Conservation (phyloP, 2,329 filamentous ascomycete species). For the Fusarium sp. region DNA sequence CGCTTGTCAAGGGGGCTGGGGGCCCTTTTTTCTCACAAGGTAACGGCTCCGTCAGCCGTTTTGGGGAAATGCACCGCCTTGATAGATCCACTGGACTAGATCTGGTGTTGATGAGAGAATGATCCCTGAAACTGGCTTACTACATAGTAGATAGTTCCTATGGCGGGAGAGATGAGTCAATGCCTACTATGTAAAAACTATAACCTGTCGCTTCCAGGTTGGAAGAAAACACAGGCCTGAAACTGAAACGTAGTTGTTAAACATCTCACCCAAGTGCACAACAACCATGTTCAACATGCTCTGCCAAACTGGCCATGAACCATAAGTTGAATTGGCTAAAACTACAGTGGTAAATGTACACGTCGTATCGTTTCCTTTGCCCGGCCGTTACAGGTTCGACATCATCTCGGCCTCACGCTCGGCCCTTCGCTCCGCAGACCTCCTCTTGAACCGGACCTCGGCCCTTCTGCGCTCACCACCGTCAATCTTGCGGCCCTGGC, state of each 20-base stretch:
- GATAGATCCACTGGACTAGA: neutral
- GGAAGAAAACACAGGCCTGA: neutral
- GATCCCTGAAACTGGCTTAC: neutral
- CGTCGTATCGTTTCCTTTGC: constrained; percentile 30
- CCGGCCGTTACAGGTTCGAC: constrained; percentile 46
- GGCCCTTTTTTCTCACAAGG: neutral
- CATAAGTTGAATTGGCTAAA: constrained; percentile 41
- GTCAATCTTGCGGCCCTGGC: constrained; percentile 89
- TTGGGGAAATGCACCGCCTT: neutral
- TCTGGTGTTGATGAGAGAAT: neutral
- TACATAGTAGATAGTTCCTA: neutral
- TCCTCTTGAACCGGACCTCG: constrained; percentile 88
- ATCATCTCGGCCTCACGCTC: constrained; percentile 60
- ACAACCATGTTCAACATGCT: constrained; percentile 12
- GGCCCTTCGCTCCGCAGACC: constrained; percentile 82
- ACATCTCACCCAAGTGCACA: neutral
- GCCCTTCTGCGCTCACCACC: constrained; percentile 92
- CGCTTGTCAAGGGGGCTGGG: constrained; percentile 6
- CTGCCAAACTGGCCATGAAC: constrained; percentile 30
- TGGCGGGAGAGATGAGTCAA: neutral
- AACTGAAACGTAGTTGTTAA: neutral
- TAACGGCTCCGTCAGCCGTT: neutral
- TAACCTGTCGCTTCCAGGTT: neutral
- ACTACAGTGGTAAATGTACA: constrained; percentile 48
- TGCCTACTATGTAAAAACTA: neutral